Conservation (phyloP, 495 filamentous ascomycete species). For the Extremus antarcticus region DNA sequence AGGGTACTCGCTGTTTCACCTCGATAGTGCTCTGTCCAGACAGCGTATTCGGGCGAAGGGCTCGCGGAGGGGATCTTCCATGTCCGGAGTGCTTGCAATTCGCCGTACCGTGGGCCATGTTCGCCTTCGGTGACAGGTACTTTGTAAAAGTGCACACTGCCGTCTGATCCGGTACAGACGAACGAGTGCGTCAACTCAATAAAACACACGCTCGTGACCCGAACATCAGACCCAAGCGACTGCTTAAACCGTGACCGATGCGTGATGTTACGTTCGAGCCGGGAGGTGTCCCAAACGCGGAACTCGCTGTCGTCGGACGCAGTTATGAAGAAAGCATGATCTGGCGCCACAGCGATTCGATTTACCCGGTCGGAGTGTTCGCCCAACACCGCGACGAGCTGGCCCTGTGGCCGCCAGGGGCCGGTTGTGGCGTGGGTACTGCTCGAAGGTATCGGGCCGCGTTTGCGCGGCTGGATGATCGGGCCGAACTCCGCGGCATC, state of each 20-base stretch:
- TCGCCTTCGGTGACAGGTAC: conserved; percentile 59
- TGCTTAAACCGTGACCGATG: conserved; percentile 83
- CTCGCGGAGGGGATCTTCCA: conserved; percentile 53
- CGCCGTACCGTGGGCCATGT: conserved; percentile 60
- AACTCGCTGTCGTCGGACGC: conserved; percentile 86
- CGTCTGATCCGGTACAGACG: conserved; percentile 79
- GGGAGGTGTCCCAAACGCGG: conserved; percentile 84
- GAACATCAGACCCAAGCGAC: conserved; percentile 55
- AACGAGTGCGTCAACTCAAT: conserved; percentile 92
- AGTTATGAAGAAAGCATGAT: conserved; percentile 91
- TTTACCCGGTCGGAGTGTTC: conserved; percentile 80
- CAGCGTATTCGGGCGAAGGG: conserved; percentile 56
- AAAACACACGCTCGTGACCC: conserved; percentile 73
- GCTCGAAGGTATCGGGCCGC: conserved; percentile 51
- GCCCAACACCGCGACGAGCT: conserved; percentile 72
- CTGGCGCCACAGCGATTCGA: conserved; percentile 70
- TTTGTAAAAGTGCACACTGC: conserved; percentile 78
- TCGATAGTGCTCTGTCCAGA: conserved; percentile 90
- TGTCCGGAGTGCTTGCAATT: conserved; percentile 61
- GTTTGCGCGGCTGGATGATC: conserved; percentile 60
- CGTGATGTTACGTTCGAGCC: conserved; percentile 79
- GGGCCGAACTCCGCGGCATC: conserved; percentile 74
- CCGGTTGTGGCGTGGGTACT: conserved; percentile 37
- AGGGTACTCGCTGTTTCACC: conserved; percentile 69
- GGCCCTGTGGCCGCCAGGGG: conserved; percentile 76